Percentiles rank a stretch among this genome's conserved stretches.
phyloP scores from a whole-genome alignment of 768 basidiomycete genomes.

The Ramaria rubella region DNA sequence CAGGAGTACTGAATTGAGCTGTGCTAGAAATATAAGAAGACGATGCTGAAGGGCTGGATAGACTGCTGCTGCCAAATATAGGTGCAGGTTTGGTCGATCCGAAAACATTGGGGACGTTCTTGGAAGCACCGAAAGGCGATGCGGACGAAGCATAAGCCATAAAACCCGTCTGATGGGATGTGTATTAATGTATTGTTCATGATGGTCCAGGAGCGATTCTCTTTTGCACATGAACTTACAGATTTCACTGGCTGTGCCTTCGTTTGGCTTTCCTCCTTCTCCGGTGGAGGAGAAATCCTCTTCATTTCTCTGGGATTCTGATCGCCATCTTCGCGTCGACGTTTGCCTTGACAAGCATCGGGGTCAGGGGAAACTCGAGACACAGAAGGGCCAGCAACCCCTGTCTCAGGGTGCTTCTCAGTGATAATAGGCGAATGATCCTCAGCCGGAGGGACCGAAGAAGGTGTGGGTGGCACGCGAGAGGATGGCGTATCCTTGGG shows the following conservation, averaged over 20 bases:
- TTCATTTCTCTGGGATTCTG: conserved; percentile 44
- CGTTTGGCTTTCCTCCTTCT: conserved; percentile 30
- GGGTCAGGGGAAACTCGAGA: conserved; percentile 2
- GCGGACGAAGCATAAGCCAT: conserved; percentile 71
- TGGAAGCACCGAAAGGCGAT: conserved; percentile 56
- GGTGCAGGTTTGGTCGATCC: conserved; percentile 12
- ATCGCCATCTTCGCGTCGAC: conserved; percentile 56
- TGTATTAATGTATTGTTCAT: conserved; percentile 47
- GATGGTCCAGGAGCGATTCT: conserved; percentile 42
- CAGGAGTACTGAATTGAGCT: conserved; percentile 34
- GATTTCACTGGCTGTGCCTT: not conserved
- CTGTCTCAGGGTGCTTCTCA: not conserved
- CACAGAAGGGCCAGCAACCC: not conserved
- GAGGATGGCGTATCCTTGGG: not conserved
- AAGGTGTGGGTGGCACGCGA: conserved; percentile 49
- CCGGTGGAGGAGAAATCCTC: conserved; percentile 14
- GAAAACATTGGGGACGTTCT: conserved; percentile 10
- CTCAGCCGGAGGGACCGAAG: not conserved
- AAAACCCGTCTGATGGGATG: conserved; percentile 43
- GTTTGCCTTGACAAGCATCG: conserved; percentile 30
- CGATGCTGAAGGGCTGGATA: conserved; percentile 16
- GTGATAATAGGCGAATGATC: conserved; percentile 28
- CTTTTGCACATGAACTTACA: not conserved
- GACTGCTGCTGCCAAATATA: conserved; percentile 9
- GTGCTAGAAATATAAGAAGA: conserved; percentile 14